phyloP scores from a whole-genome alignment of 768 basidiomycete genomes.

The Pisolithus microcarpus region DNA sequence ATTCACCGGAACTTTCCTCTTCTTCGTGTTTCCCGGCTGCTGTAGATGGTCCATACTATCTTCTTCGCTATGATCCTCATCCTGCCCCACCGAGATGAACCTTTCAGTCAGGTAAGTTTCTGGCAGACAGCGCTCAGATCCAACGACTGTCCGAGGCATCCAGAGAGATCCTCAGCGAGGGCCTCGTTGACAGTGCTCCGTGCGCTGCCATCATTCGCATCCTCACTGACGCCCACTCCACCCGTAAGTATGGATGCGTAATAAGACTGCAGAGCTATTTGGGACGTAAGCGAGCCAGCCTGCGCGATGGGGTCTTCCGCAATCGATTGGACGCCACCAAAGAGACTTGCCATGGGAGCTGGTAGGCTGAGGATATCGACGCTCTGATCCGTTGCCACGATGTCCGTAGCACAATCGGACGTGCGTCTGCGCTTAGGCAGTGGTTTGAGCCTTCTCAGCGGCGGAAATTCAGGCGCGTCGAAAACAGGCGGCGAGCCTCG shows the following conservation, averaged over 20 bases:
- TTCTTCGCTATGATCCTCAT: slow-evolving; percentile 49
- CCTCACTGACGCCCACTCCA: slow-evolving; percentile 1
- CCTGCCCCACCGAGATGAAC: slow-evolving; percentile 29
- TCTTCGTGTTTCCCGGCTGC: slow-evolving; percentile 82
- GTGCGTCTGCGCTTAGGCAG: slow-evolving; percentile 71
- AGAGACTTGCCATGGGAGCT: slow-evolving; percentile 25
- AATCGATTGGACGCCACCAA: slow-evolving; percentile 39
- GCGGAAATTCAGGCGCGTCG: slow-evolving; percentile 58
- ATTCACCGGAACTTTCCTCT: slow-evolving; percentile 78
- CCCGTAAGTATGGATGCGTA: slow-evolving; percentile 42
- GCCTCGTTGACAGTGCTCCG: slow-evolving; percentile 21
- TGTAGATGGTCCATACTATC: slow-evolving; percentile 65
- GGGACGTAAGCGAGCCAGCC: slow-evolving; percentile 49
- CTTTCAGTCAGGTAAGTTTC: slow-evolving; percentile 17
- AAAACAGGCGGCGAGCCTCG: slow-evolving; percentile 52
- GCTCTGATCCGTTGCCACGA: too few relatives aligned
- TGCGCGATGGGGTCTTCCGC: slow-evolving; percentile 54
- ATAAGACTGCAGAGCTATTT: slow-evolving; percentile 56
- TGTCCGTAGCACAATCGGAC: slow-evolving; percentile 17
- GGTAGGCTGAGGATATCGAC: not conserved
- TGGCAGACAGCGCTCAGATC: slow-evolving; percentile 22
- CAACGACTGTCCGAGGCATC: slow-evolving; percentile 19
- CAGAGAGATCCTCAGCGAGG: slow-evolving; percentile 11
- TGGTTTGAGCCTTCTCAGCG: slow-evolving; percentile 64
- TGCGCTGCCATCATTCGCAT: slow-evolving; percentile 36